Evolutionary conservation across 208 protist species (phyloP).

Genomic region (Crithidia thermophila): DNA sequence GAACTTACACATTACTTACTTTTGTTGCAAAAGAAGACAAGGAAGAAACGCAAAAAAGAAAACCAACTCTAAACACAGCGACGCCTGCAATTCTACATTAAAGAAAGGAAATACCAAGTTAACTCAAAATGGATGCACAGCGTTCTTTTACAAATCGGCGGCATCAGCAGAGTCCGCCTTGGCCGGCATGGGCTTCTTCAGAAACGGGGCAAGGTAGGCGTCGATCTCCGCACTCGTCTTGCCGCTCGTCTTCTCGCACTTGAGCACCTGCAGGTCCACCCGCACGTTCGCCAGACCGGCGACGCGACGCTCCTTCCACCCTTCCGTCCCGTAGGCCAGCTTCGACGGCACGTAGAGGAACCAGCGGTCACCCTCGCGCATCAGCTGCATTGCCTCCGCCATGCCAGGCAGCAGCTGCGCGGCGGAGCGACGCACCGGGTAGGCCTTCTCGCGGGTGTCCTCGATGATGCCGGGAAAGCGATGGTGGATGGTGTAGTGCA

Average conservation of each 20-base stretch:
- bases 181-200: slow-evolving; percentile 47
- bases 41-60: too few relatives aligned
- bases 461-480: slow-evolving; percentile 60
- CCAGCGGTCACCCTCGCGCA: slow-evolving; percentile 87
- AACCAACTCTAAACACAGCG: too few relatives aligned
- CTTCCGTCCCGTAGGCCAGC: slow-evolving; percentile 69
- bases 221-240: slow-evolving; percentile 63
- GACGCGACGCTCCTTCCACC: slow-evolving; percentile 45
- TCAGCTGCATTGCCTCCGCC: slow-evolving; percentile 82
- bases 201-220: slow-evolving; percentile 42
- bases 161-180: slow-evolving; percentile 33
- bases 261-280: slow-evolving; percentile 70
- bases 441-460: slow-evolving; percentile 45
- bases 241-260: slow-evolving; percentile 46
- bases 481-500: slow-evolving; percentile 73
- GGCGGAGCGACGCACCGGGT: slow-evolving; percentile 62
- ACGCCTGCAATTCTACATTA: too few relatives aligned
- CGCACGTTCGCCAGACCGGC: slow-evolving; percentile 47
- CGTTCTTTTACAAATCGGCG: slow-evolving; percentile 55
- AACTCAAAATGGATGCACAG: too few relatives aligned
- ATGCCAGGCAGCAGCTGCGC: slow-evolving; percentile 59
- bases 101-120: too few relatives aligned
- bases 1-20: too few relatives aligned
- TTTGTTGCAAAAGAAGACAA: too few relatives aligned
- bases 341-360: slow-evolving; percentile 68